Percentiles rank a stretch among this genome's conserved stretches.
phyloP scores from a whole-genome alignment of 2,329 filamentous ascomycete genomes.

The Gaeumannomyces sp. region DNA sequence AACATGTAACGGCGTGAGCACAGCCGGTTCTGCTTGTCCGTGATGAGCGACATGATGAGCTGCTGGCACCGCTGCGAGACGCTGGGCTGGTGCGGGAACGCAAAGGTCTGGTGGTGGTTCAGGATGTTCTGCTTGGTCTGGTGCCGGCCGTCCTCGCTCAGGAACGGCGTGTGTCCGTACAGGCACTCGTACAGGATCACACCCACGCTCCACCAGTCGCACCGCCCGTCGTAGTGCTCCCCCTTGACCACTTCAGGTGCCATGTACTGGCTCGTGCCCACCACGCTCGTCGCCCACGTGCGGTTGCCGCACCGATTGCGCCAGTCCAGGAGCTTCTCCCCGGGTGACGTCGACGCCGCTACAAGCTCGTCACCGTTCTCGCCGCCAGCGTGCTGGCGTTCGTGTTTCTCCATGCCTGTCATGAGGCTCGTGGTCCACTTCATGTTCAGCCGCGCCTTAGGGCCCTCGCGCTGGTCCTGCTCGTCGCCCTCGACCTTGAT shows the following conservation, averaged over 20 bases:
- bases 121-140: slow-evolving; percentile 83
- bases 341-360: neutral
- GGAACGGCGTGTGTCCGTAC: slow-evolving; percentile 86
- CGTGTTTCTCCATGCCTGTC: slow-evolving; percentile 30
- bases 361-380: neutral
- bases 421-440: slow-evolving; percentile 37
- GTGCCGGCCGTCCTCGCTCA: slow-evolving; percentile 68
- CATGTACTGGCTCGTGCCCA: slow-evolving; percentile 98
- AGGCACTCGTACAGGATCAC: slow-evolving; percentile 93
- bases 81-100: slow-evolving; percentile 60
- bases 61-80: slow-evolving; percentile 70
- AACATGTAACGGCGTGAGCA: slow-evolving; percentile 69
- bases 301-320: slow-evolving; percentile 64
- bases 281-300: slow-evolving; percentile 73
- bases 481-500: slow-evolving; percentile 69
- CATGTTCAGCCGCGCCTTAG: slow-evolving; percentile 28
- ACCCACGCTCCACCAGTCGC: slow-evolving; percentile 95
- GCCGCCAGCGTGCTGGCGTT: slow-evolving; percentile 23
- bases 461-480: slow-evolving; percentile 54
- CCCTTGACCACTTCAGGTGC: slow-evolving; percentile 86
- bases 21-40: slow-evolving; percentile 68
- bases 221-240: slow-evolving; percentile 80
- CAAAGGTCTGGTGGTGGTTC: slow-evolving; percentile 64
- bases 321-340: slow-evolving; percentile 58
- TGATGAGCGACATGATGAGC: slow-evolving; percentile 65